Base-by-base conservation (phyloP, 306 rosid genomes). In the Quillaja saponaria region DNA sequence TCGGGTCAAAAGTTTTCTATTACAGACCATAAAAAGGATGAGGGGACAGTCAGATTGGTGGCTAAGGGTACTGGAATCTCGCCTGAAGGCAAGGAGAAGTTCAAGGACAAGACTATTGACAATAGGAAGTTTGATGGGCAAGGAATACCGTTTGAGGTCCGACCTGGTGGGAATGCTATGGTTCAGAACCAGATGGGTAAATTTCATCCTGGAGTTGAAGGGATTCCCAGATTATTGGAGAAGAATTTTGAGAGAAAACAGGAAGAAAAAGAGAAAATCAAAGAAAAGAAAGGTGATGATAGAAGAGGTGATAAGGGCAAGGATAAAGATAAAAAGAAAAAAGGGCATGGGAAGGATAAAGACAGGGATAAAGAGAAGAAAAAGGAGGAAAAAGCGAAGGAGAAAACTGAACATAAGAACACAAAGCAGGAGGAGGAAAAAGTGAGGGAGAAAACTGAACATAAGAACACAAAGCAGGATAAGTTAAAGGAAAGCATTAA, bases 351-450 rank as follows among this genome's bases (percentile, higher is more conserved):
- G 47, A 86, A 79, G 76, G 87, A 81, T 74, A 88, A 88, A 81
- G 83, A 82, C 55, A 72, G 82, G 84, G 90, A 86, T 55, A 88
- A 78, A 78, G 95, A 88, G 80, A 87, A 74, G 82, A 80, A 82
- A 64, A 87, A 68, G 72, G 76, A 80, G 44, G 76, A 70, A 49
- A 82, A 78, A 63, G 40, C 67, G n/a, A 76, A 74, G 71, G 81
- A 64, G 31, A 62, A 48, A 41, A 48, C 35, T 57, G 82, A 68
- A 64, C 67, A 34, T 52, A 78, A 64, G 68, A 64, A 40, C 45
- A 16, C 67, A 12, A 76, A 75, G 73, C 72, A 31, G 64, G 63
- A 46, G 10, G 10, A 37, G 10, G 40, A 37, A 10, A 37, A 37
- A 37, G 40, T 5, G 10, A 37, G 10, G 40, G 40, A 37, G 40